Conservation (phyloP, 2,329 filamentous ascomycete species). For the Trichoderma sp. region DNA sequence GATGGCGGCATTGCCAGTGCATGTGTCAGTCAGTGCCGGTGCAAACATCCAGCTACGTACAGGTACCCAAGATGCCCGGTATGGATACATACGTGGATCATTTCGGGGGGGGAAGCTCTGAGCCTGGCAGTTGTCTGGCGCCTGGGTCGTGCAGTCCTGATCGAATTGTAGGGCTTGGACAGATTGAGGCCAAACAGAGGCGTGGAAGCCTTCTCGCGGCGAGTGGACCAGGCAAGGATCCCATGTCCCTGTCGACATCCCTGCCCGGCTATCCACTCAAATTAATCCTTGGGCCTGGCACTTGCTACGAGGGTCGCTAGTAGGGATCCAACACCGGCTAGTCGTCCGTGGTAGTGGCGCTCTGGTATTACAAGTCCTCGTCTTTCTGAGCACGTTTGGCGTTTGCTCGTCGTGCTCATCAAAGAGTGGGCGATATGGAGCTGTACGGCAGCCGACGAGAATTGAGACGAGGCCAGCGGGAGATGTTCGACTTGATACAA, state of each 20-base stretch:
- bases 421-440: neutral
- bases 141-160: neutral
- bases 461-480: neutral
- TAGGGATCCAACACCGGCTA: neutral
- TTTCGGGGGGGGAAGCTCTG: neutral
- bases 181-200: neutral
- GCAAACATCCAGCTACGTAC: neutral
- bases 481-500: neutral
- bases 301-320: neutral
- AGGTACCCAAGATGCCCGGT: slow-evolving; percentile 2
- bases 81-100: slow-evolving; percentile 2
- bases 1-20: neutral
- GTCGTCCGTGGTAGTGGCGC: neutral
- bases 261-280: neutral
- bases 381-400: neutral
- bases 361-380: neutral
- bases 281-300: neutral
- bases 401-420: neutral
- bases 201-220: neutral
- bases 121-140: neutral
- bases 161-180: neutral
- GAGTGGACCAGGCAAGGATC: neutral
- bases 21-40: neutral
- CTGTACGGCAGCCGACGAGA: neutral
- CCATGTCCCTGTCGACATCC: neutral